phyloP scores from a whole-genome alignment of 371 early-diverging fungal genomes.

The Smittium culicis region DNA sequence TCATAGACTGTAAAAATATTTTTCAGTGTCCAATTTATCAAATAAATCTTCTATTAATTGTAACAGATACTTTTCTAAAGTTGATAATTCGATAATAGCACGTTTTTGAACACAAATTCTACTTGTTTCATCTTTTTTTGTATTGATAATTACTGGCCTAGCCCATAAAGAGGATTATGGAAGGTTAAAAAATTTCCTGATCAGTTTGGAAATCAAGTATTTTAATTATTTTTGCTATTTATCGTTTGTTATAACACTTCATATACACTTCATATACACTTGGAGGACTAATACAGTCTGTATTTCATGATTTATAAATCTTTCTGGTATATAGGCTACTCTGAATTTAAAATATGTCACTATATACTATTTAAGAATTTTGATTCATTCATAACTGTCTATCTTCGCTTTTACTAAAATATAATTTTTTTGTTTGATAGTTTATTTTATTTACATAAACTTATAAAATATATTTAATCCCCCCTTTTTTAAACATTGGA shows the following conservation, averaged over 20 bases:
- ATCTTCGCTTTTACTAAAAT: neutral
- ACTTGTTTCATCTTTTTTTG: neutral
- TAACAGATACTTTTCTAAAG: conserved; percentile 25
- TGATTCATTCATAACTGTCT: neutral
- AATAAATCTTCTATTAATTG: conserved; percentile 35
- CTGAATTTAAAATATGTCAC: neutral
- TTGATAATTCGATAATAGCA: conserved; percentile 22
- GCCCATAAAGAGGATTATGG: conserved; percentile 4
- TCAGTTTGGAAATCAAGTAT: neutral
- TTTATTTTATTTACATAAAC: neutral
- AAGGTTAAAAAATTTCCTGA: neutral
- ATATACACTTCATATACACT: neutral
- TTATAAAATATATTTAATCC: neutral
- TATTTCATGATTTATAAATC: neutral
- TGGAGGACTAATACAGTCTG: neutral
- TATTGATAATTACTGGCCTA: neutral
- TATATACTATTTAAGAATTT: neutral
- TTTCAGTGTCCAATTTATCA: conserved; percentile 16
- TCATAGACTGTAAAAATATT: conserved; percentile 22
- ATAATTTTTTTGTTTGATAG: neutral
- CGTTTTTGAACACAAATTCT: conserved; percentile 23
- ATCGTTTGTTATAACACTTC: neutral
- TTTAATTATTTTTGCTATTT: conserved; percentile 2
- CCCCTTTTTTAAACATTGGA: neutral
- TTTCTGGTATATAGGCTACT: neutral